Evolutionary conservation across 306 rosid genomes (phyloP).

Genomic region (Dalbergia cochinchinensis): DNA sequence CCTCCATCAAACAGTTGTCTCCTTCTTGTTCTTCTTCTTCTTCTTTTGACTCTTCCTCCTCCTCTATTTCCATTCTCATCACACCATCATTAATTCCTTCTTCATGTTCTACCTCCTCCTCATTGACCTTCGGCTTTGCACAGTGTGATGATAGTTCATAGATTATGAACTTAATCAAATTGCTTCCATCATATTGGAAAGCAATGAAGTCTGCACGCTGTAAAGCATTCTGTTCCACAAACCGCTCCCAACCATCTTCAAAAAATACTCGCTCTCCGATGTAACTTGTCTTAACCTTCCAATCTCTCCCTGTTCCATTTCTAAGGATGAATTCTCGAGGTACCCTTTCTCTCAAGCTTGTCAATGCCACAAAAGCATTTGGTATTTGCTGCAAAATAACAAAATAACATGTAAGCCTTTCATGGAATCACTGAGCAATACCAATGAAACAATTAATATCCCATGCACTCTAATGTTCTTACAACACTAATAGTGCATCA

Average conservation of each 20-base stretch:
- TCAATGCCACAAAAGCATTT: constrained; percentile 25
- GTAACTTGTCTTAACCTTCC: neutral
- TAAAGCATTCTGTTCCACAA: constrained; percentile 33
- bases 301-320: constrained; percentile 31
- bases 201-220: neutral
- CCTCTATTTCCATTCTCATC: neutral
- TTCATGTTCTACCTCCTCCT: neutral
- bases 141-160: constrained; percentile 27
- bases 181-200: constrained; percentile 24
- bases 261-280: constrained; percentile 6
- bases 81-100: neutral
- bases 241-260: constrained; percentile 40
- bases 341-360: neutral
- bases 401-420: neutral
- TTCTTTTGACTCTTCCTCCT: neutral
- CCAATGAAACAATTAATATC: neutral
- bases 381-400: constrained; percentile 47
- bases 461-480: neutral
- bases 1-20: neutral
- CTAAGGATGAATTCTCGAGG: constrained; percentile 26
- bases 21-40: neutral
- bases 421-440: neutral
- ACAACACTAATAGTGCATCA: neutral
- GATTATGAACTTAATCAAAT: constrained; percentile 31
- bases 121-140: constrained; percentile 6